These are phyloP conservation scores for Chrysoporthe puriensis DNA, from an alignment of 2,329 filamentous ascomycete species.

Conservation along the genomic window DNA sequence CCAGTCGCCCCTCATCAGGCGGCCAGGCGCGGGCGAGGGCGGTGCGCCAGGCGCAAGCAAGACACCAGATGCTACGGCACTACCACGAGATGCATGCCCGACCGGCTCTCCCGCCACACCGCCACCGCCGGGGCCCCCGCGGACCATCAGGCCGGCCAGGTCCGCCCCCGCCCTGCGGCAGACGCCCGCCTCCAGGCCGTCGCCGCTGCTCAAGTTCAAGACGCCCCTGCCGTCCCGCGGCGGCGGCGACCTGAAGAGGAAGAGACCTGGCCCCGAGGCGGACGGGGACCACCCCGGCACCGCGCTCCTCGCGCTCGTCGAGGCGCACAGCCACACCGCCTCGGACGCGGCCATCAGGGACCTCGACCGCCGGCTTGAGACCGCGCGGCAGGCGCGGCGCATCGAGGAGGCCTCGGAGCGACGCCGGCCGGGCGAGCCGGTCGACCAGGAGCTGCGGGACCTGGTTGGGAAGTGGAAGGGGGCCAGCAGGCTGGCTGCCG, in stretches of 20 bases:
- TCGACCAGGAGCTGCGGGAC: constrained; percentile 58
- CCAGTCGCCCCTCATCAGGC: constrained; percentile 59
- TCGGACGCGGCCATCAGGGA: constrained; percentile 26
- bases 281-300: constrained; percentile 25
- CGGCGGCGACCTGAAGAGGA: background rate
- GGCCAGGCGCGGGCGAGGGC: constrained; percentile 10
- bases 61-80: background rate
- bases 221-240: background rate
- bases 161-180: background rate
- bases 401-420: constrained; percentile 44
- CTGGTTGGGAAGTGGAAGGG: constrained; percentile 64
- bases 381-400: constrained; percentile 52
- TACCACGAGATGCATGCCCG: constrained; percentile 2
- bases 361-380: constrained; percentile 38
- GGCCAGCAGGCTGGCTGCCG: constrained; percentile 65
- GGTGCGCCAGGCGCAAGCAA: constrained; percentile 3
- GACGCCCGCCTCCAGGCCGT: background rate
- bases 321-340: constrained; percentile 9
- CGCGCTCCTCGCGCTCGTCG: constrained; percentile 26
- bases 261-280: background rate
- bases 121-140: background rate
- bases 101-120: constrained; percentile 19
- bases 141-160: background rate
- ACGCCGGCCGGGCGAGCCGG: constrained; percentile 25
- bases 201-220: background rate